phyloP scores from a whole-genome alignment of 78 protist species.

The Dictyostelium brefeldianum region DNA sequence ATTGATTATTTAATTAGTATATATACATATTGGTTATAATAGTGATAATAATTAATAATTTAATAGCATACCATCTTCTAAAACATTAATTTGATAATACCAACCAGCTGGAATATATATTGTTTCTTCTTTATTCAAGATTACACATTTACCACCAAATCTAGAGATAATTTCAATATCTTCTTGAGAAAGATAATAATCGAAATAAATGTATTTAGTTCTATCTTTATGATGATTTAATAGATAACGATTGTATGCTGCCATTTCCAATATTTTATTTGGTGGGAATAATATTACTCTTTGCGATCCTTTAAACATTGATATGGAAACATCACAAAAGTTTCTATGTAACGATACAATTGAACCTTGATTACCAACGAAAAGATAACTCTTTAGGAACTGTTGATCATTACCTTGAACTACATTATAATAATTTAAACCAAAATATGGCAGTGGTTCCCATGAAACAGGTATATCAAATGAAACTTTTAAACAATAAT shows the following conservation, averaged over 20 bases:
- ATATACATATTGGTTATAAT: background rate
- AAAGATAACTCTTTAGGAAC: slow-evolving; percentile 7
- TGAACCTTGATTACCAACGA: slow-evolving; percentile 48
- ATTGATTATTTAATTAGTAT: background rate
- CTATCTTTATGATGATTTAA: slow-evolving; percentile 4
- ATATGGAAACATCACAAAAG: slow-evolving; percentile 41
- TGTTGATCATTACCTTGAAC: background rate
- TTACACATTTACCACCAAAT: slow-evolving; percentile 48
- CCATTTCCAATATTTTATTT: slow-evolving; percentile 70
- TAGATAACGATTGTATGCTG: slow-evolving; percentile 33
- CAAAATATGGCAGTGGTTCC: slow-evolving; percentile 48
- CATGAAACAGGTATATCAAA: slow-evolving; percentile 27
- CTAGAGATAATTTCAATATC: slow-evolving; percentile 61
- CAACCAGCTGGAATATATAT: slow-evolving; percentile 71
- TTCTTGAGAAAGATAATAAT: slow-evolving; percentile 24
- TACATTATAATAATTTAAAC: slow-evolving; percentile 31
- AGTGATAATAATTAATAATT: background rate
- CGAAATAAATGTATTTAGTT: slow-evolving; percentile 65
- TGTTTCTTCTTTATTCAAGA: slow-evolving; percentile 48
- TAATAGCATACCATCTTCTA: slow-evolving; percentile 52
- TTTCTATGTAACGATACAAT: slow-evolving; percentile 62
- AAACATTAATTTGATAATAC: slow-evolving; percentile 55
- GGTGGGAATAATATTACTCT: slow-evolving; percentile 76
- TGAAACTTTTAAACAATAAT: slow-evolving; percentile 4
- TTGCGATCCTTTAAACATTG: slow-evolving; percentile 24